Conservation (phyloP, 2,329 filamentous ascomycete species). For the Microdochium trichocladiopsis region DNA sequence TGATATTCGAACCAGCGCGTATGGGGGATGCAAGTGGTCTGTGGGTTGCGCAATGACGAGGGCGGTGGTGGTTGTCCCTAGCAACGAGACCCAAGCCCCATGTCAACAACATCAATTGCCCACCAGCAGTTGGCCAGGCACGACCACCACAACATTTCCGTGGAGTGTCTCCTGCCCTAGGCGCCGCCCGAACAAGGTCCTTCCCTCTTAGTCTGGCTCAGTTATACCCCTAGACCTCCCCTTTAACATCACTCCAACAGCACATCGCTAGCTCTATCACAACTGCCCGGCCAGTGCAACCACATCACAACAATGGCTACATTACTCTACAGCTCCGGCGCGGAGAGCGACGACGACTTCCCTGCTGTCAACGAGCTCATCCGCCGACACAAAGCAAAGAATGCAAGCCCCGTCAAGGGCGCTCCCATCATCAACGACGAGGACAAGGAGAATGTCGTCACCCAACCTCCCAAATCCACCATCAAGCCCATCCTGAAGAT, state of each 20-base stretch:
- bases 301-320: conserved; percentile 1
- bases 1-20: neutral
- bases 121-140: neutral
- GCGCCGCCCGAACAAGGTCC: neutral
- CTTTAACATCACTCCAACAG: neutral
- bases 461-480: neutral
- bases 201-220: neutral
- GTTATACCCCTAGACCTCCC: neutral
- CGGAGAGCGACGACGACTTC: conserved; percentile 31
- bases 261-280: neutral
- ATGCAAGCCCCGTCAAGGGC: neutral
- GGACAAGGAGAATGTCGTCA: conserved; percentile 3
- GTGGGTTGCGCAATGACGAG: neutral
- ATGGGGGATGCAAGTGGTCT: neutral
- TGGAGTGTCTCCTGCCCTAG: neutral
- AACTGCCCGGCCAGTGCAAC: neutral
- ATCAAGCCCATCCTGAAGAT: neutral
- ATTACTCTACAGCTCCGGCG: conserved; percentile 11
- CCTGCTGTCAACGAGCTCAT: conserved; percentile 28
- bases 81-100: neutral
- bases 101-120: neutral
- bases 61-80: conserved; percentile 1
- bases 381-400: conserved; percentile 11
- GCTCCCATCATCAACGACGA: conserved; percentile 1
- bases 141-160: neutral